Evolutionary conservation across 192 early-diverging fungal species (phyloP).

Genomic region (Rhizophagus clarus): DNA sequence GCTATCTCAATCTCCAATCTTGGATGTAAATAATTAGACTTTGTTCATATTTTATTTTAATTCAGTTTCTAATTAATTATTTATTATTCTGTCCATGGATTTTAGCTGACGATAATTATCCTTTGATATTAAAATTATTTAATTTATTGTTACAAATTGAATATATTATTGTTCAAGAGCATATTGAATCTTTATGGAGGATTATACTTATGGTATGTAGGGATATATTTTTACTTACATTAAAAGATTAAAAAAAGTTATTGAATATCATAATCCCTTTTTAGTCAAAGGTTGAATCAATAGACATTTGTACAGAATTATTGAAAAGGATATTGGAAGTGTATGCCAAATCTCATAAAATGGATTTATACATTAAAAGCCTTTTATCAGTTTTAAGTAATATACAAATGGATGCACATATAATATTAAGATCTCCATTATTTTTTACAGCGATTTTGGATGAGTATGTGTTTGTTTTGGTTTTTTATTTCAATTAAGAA

Average conservation of each 20-base stretch:
- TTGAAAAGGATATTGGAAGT: slow-evolving; percentile 1
- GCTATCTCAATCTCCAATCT: not conserved
- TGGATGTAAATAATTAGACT: not conserved
- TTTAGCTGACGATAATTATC: not conserved
- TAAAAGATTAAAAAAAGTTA: not conserved
- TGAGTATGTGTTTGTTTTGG: not conserved
- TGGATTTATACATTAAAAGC: slow-evolving; percentile 9
- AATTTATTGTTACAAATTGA: not conserved
- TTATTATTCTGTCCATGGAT: not conserved
- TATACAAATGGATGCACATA: not conserved
- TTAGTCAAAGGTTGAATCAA: not conserved
- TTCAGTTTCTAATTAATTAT: not conserved
- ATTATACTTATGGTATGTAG: not conserved
- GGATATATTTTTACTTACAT: not conserved
- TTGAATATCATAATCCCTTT: not conserved
- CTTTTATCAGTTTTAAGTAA: not conserved
- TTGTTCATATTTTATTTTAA: not conserved
- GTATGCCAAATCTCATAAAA: slow-evolving; percentile 23
- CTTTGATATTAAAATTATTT: not conserved
- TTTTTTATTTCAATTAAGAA: not conserved
- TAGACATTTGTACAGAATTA: not conserved
- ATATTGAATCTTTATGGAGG: not conserved
- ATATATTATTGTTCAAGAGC: not conserved
- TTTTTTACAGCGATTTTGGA: not conserved
- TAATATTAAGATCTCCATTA: not conserved